phyloP scores from a whole-genome alignment of 73 alveolate genomes.

The Paramecium caudatum region DNA sequence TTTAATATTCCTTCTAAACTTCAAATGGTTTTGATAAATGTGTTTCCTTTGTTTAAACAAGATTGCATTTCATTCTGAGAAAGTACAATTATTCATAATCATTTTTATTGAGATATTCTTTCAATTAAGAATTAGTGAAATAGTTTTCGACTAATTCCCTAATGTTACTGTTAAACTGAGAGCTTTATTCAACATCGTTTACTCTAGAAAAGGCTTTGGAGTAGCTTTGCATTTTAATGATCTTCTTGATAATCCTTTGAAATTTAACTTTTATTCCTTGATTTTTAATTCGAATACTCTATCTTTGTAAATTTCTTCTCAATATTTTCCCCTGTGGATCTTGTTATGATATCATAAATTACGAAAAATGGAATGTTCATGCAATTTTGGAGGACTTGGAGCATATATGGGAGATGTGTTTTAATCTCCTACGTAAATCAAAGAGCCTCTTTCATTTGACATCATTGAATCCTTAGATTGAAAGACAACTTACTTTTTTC shows the following conservation, averaged over 20 bases:
- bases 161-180: neutral
- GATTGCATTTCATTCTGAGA: slow-evolving; percentile 11
- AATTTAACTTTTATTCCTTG: neutral
- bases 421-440: neutral
- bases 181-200: neutral
- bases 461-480: neutral
- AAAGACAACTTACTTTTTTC: neutral
- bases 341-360: neutral
- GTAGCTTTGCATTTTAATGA: neutral
- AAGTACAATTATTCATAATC: neutral
- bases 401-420: neutral
- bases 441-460: neutral
- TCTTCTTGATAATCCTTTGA: neutral
- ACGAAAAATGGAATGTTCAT: neutral
- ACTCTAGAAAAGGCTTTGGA: neutral
- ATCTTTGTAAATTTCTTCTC: neutral
- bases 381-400: neutral
- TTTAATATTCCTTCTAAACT: slow-evolving; percentile 3
- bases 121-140: neutral
- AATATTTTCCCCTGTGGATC: slow-evolving; percentile 1
- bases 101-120: neutral
- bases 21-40: neutral
- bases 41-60: neutral
- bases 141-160: neutral
- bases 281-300: slow-evolving; percentile 8